A percentile compares a stretch with the other conserved stretches of the same genome.
Conservation (phyloP, 2,329 filamentous ascomycete genomes). For the Fusarium xyrophilum region DNA sequence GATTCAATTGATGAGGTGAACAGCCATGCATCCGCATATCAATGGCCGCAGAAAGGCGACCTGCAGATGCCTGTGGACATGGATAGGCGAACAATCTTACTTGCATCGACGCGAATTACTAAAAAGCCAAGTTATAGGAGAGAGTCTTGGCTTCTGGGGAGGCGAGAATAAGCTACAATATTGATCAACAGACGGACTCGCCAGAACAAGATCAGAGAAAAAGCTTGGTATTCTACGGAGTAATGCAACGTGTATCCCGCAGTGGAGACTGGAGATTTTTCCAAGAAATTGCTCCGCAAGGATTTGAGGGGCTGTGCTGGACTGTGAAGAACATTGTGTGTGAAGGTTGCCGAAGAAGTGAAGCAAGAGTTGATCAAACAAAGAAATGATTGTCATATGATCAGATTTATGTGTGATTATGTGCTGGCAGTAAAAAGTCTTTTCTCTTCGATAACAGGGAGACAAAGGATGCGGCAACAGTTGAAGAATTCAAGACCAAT, state of each 20-base stretch:
- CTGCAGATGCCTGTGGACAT: constrained; percentile 2
- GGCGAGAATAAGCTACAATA: constrained; percentile 5
- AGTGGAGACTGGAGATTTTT: constrained; percentile 36
- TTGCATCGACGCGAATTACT: constrained; percentile 23
- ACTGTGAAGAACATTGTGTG: constrained; percentile 33
- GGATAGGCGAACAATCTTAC: constrained; percentile 13
- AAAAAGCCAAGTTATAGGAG: constrained; percentile 2
- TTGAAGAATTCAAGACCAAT: constrained; percentile 3
- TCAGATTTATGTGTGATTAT: not conserved
- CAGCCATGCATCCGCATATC: not conserved
- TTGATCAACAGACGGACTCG: constrained; percentile 29
- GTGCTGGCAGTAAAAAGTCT: not conserved
- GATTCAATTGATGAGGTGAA: constrained; percentile 2
- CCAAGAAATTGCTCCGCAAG: constrained; percentile 26
- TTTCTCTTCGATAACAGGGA: not conserved
- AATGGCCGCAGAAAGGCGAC: constrained; percentile 1
- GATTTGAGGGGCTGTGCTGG: constrained; percentile 6
- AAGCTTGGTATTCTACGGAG: constrained; percentile 40
- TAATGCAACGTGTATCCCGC: constrained; percentile 30
- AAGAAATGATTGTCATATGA: constrained; percentile 22
- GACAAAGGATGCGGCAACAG: not conserved
- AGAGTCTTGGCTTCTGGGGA: constrained; percentile 6
- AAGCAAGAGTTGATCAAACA: constrained; percentile 14
- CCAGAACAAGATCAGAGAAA: constrained; percentile 29
- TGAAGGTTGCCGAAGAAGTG: not conserved